Evolutionary conservation across 2,329 filamentous ascomycete species (phyloP), one percentile per base, ranked within the genome.

Genomic region (Alternaria consortialis): DNA sequence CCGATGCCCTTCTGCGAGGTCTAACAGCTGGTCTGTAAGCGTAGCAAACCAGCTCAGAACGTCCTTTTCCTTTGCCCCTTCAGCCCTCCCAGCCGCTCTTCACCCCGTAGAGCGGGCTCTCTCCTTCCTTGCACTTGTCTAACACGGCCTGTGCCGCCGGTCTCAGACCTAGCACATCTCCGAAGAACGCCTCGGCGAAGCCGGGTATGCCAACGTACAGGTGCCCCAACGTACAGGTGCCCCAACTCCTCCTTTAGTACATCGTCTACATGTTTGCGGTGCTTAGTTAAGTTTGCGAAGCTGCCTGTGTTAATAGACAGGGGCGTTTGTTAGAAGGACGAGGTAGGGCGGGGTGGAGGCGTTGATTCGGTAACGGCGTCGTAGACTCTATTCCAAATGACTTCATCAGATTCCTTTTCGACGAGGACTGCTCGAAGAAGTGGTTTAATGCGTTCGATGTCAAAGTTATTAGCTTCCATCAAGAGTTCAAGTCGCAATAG

Each of bases 321-420:
- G 47, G 67, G 73, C 34, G 72, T 77, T 63, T 77, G 71, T 61
- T 62, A 60, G 56, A 76, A 56, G 57, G 62, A 65, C 36, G 68
- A 70, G 36, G 60, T 53, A 29, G 67, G 53, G 59, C 66, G 70
- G 50, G 65, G 70, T 59, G 75, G 74, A 46, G 72, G 76, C n/a
- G 76, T 79, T 20, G 73, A 74, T 72, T 80, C 73, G 57, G 73
- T 74, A 53, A 80, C 71, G 53, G 76, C 74, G 36, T 64, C 54
- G 63, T 81, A 78, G 56, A 79, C 76, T 20, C 46, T 59, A 34
- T 66, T 54, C 69, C 64, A 74, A 44, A 75, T 67, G 15, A 64
- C 32, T 29, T 65, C 43, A 48, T 62, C 44, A 50, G 61, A 25
- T n/a, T 64, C 20, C 5, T 61, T 53, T 12, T 56, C 39, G 13